These are phyloP conservation scores for Pseudocercospora crystallina DNA, from an alignment of 2,329 filamentous ascomycete genomes.

Conservation along the genomic window DNA sequence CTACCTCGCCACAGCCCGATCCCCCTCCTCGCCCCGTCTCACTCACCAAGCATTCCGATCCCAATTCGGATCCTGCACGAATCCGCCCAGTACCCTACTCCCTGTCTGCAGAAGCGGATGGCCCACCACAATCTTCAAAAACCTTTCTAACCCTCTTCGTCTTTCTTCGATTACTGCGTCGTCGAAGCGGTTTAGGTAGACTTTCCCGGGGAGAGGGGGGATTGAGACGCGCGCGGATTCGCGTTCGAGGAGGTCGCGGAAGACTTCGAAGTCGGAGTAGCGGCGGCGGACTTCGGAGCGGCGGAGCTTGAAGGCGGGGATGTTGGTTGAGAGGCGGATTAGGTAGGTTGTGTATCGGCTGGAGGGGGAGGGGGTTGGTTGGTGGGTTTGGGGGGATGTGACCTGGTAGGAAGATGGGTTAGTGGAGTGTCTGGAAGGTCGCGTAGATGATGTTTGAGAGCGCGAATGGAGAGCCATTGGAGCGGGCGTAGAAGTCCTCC, in stretches of 20 bases:
- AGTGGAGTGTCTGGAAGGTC: too few relatives aligned
- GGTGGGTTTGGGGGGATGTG: slow-evolving; percentile 88
- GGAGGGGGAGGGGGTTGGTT: slow-evolving; percentile 62
- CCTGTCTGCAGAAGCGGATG: slow-evolving; percentile 96
- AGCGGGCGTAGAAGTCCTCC: too few relatives aligned
- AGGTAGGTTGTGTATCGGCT: slow-evolving; percentile 95
- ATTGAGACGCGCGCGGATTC: slow-evolving; percentile 94
- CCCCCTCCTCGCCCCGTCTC: too few relatives aligned
- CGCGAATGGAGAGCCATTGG: too few relatives aligned
- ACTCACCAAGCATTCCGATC: slow-evolving; percentile 79
- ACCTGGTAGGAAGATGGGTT: slow-evolving; percentile 57
- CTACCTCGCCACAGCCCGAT: too few relatives aligned
- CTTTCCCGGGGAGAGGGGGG: slow-evolving; percentile 91
- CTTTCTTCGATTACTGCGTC: slow-evolving; percentile 98
- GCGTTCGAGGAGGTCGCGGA: slow-evolving; percentile 95
- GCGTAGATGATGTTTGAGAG: too few relatives aligned
- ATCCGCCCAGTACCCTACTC: slow-evolving; percentile 91
- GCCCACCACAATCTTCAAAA: slow-evolving; percentile 94
- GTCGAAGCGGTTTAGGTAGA: slow-evolving; percentile 96
- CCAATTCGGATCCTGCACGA: slow-evolving; percentile 95
- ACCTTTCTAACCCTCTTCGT: slow-evolving; percentile 86
- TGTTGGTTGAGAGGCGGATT: slow-evolving; percentile 96
- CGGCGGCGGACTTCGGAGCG: slow-evolving; percentile 80
- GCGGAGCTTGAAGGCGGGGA: slow-evolving; percentile 96
- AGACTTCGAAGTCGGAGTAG: slow-evolving; percentile 98